Evolutionary conservation across 129 eudicot genomes (phyloP).

Genomic region (Helichrysum umbraculigerum): DNA sequence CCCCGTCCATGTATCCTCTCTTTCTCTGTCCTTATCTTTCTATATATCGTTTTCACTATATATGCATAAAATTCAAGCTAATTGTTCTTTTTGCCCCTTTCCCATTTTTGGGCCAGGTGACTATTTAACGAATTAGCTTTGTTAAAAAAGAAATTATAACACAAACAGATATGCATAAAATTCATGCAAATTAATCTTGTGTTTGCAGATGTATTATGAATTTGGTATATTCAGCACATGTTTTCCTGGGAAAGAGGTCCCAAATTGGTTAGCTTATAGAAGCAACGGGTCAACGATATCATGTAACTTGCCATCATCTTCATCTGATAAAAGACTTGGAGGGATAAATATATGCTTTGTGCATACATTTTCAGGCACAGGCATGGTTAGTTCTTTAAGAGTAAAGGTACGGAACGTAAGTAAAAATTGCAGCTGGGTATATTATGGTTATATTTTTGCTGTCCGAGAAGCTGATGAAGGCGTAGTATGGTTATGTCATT

Average conservation of each 20-base stretch:
- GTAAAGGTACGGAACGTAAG: background rate
- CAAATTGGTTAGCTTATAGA: constrained; percentile 2
- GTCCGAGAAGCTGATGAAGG: constrained; percentile 2
- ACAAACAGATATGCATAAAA: background rate
- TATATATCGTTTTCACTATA: no score
- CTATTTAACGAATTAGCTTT: no score
- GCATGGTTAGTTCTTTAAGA: background rate
- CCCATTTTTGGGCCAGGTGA: no score
- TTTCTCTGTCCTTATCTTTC: background rate
- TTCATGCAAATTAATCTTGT: background rate
- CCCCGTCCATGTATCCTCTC: background rate
- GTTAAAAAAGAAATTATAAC: no score
- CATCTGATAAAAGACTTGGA: background rate
- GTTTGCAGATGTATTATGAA: no score
- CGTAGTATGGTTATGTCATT: no score
- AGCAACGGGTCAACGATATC: background rate
- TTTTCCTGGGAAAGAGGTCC: constrained; percentile 17
- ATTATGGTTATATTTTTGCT: background rate
- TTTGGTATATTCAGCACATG: no score
- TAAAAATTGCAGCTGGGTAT: background rate
- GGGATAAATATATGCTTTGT: constrained; percentile 19
- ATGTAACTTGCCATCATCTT: background rate
- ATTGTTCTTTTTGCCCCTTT: no score
- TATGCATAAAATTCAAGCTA: no score
- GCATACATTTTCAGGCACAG: background rate